A percentile compares a stretch with the other conserved stretches of the same genome.
Evolutionary conservation across 2,329 filamentous ascomycete genomes (phyloP).

Genomic region (Ceratocystis lukuohia): DNA sequence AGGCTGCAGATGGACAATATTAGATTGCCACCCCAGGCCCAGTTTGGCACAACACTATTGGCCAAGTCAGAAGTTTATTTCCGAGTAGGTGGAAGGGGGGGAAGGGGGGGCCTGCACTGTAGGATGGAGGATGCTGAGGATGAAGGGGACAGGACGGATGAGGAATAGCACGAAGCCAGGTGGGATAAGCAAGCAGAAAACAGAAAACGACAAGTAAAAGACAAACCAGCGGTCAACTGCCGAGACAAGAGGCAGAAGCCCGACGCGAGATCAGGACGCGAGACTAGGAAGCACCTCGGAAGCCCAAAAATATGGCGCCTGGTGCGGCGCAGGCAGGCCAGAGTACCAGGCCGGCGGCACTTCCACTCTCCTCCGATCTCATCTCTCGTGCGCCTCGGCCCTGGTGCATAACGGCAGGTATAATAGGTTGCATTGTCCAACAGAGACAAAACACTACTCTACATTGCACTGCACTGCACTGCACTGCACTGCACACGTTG

Average conservation of each 20-base stretch:
- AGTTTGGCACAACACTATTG: not conserved
- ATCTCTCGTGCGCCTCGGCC: no score
- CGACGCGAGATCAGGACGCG: no score
- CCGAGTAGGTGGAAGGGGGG: not conserved
- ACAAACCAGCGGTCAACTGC: not conserved
- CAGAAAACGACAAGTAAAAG: not conserved
- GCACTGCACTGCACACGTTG: no score
- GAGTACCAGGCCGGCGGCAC: no score
- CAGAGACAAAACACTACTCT: not conserved
- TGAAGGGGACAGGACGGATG: not conserved
- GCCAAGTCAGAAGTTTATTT: not conserved
- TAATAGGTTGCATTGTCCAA: not conserved
- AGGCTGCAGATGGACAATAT: constrained; percentile 6
- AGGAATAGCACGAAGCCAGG: not conserved
- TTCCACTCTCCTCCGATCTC: no score
- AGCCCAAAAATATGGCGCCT: no score
- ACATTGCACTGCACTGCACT: not conserved
- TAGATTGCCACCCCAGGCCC: not conserved
- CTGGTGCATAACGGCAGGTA: no score
- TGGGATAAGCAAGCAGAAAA: not conserved
- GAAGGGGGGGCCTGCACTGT: not conserved
- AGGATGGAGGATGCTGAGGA: not conserved
- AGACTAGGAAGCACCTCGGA: no score
- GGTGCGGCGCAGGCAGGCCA: no score
- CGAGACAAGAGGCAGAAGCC: not conserved